Conservation (phyloP, 78 protist species). For the Monosiga brevicollis region DNA sequence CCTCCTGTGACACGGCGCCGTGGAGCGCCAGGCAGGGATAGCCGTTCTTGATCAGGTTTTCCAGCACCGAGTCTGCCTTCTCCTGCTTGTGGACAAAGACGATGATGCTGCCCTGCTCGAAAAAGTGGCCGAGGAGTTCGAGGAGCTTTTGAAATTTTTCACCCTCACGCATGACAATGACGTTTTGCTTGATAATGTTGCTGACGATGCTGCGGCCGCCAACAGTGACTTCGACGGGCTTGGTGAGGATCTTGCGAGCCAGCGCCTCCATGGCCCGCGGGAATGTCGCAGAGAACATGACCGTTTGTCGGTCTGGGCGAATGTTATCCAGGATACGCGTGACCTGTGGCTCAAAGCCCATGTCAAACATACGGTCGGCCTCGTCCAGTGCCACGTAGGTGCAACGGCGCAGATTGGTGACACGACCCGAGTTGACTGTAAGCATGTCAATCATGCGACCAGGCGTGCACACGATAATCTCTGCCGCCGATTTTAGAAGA, state of each 20-base stretch:
- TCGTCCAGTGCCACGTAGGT: slow-evolving; percentile 95
- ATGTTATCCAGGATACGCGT: slow-evolving; percentile 58
- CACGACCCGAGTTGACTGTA: slow-evolving; percentile 57
- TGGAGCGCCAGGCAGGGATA: slow-evolving; percentile 78
- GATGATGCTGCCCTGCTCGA: slow-evolving; percentile 52
- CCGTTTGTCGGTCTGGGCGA: slow-evolving; percentile 85
- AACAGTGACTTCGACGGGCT: slow-evolving; percentile 82
- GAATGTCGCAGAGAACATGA: slow-evolving; percentile 92
- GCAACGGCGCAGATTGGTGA: slow-evolving; percentile 85
- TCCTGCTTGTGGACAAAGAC: slow-evolving; percentile 85
- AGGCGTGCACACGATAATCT: slow-evolving; percentile 94
- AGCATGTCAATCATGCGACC: slow-evolving; percentile 98
- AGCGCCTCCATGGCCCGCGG: slow-evolving; percentile 62
- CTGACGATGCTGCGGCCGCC: slow-evolving; percentile 79
- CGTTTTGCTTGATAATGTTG: slow-evolving; percentile 66
- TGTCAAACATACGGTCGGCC: slow-evolving; percentile 98
- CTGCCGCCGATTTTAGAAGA: slow-evolving; percentile 79
- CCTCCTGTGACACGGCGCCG: slow-evolving; percentile 91
- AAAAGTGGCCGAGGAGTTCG: slow-evolving; percentile 45
- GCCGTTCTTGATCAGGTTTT: slow-evolving; percentile 23
- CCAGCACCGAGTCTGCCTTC: slow-evolving; percentile 56
- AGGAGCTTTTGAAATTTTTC: slow-evolving; percentile 35
- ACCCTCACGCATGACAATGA: slow-evolving; percentile 58
- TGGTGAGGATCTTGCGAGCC: slow-evolving; percentile 51
- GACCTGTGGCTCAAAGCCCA: slow-evolving; percentile 88